Percentiles rank a stretch among this genome's conserved stretches.
Evolutionary conservation across 1,284 basidiomycete species (phyloP).

Genomic region (Fomitopsis betulina): DNA sequence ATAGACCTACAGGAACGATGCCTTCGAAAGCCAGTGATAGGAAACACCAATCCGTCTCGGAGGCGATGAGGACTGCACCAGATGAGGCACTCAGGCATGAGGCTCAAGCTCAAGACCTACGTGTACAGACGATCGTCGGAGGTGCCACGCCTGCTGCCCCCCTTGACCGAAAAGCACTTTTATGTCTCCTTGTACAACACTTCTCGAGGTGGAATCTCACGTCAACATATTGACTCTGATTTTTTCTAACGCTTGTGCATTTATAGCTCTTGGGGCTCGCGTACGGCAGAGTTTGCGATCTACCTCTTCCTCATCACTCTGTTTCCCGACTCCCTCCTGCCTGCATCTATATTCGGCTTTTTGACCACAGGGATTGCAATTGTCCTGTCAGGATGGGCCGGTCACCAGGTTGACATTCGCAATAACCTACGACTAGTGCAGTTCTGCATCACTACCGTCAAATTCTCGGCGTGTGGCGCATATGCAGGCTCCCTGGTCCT

Average conservation of each 20-base stretch:
- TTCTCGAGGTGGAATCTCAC: slow-evolving; percentile 14
- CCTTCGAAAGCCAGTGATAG: no score
- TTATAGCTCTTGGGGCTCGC: slow-evolving; percentile 37
- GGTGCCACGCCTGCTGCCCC: neutral
- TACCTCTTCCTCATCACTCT: slow-evolving; percentile 43
- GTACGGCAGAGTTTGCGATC: slow-evolving; percentile 41
- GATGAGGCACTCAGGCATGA: neutral
- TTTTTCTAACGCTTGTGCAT: no score
- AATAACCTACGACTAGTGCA: slow-evolving; percentile 38
- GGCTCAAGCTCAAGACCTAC: neutral
- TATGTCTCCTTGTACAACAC: slow-evolving; percentile 17
- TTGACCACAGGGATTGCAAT: slow-evolving; percentile 35
- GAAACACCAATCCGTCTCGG: neutral
- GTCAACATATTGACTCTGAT: no score
- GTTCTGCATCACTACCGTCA: slow-evolving; percentile 38
- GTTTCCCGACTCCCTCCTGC: slow-evolving; percentile 45
- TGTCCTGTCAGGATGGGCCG: slow-evolving; percentile 37
- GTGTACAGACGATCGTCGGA: no score
- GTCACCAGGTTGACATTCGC: slow-evolving; percentile 39
- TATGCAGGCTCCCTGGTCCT: slow-evolving; percentile 35
- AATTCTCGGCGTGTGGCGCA: slow-evolving; percentile 33
- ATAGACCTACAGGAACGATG: no score
- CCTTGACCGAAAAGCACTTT: slow-evolving; percentile 15
- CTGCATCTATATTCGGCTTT: slow-evolving; percentile 46
- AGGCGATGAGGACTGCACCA: neutral